A percentile compares a stretch with the other conserved stretches of the same genome.
These are phyloP conservation scores for Myxozyma lipomycoides DNA, from an alignment of 805 yeast genomes.

Conservation along the genomic window DNA sequence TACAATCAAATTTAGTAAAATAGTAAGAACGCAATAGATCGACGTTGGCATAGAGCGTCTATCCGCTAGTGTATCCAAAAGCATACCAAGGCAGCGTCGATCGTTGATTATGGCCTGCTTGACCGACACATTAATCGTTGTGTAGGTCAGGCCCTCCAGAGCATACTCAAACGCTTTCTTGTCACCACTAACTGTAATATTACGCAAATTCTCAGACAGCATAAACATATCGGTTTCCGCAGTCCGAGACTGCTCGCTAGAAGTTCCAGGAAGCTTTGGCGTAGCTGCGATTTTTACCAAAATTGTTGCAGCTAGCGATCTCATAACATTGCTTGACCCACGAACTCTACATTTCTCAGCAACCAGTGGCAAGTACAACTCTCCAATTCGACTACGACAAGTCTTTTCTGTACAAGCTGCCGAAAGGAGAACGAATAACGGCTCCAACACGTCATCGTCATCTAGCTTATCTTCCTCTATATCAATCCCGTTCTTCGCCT, in stretches of 20 bases:
- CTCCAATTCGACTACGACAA: slow-evolving; percentile 32
- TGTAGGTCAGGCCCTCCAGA: slow-evolving; percentile 40
- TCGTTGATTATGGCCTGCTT: slow-evolving; percentile 30
- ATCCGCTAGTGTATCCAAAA: slow-evolving; percentile 23
- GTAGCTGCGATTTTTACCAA: slow-evolving; percentile 34
- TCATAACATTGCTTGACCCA: slow-evolving; percentile 25
- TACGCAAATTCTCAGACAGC: slow-evolving; percentile 35
- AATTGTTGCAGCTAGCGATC: slow-evolving; percentile 37
- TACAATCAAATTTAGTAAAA: slow-evolving; percentile 34
- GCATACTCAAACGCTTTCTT: slow-evolving; percentile 14
- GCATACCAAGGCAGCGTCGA: slow-evolving; percentile 24
- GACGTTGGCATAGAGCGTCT: slow-evolving; percentile 26
- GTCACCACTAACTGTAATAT: slow-evolving; percentile 22
- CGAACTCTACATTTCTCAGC: slow-evolving; percentile 27
- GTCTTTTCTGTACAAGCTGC: slow-evolving; percentile 36
- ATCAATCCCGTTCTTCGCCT: neutral
- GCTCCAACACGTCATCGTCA: slow-evolving; percentile 27
- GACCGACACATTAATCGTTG: slow-evolving; percentile 35
- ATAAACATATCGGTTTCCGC: slow-evolving; percentile 26
- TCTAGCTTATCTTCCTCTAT: slow-evolving; percentile 17
- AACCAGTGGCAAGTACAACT: slow-evolving; percentile 29
- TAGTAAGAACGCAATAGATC: slow-evolving; percentile 36
- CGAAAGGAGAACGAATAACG: slow-evolving; percentile 36
- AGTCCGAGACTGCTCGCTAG: slow-evolving; percentile 17
- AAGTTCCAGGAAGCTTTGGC: slow-evolving; percentile 31